Percentiles rank a stretch among this genome's conserved stretches.
Conservation (phyloP, 129 eudicot genomes). For the Kitagawia praeruptora region DNA sequence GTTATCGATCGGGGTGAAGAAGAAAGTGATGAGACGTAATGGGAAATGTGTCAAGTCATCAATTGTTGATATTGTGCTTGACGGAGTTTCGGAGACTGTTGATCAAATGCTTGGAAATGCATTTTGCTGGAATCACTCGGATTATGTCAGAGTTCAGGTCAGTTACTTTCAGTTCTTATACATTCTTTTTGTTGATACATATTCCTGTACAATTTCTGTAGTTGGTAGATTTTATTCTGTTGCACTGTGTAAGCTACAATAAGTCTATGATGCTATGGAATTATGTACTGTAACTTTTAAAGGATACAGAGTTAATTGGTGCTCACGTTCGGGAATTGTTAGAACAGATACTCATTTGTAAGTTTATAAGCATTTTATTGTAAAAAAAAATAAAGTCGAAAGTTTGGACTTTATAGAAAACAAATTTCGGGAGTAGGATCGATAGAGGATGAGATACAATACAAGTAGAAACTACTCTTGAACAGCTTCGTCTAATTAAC, state of each 20-base stretch:
- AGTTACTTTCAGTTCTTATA: neutral
- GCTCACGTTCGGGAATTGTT: no score
- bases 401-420: no score
- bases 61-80: constrained; percentile 59
- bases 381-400: no score
- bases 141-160: constrained; percentile 95
- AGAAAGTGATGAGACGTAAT: constrained; percentile 29
- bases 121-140: constrained; percentile 65
- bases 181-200: neutral
- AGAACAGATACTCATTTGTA: no score
- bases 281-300: no score
- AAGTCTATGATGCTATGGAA: no score
- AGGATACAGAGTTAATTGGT: no score
- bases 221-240: neutral
- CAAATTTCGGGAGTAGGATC: no score
- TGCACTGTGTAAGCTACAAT: neutral
- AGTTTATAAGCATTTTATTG: no score
- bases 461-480: no score
- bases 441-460: no score
- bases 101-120: constrained; percentile 91
- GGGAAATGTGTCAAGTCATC: constrained; percentile 40
- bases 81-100: constrained; percentile 82
- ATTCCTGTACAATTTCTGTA: neutral
- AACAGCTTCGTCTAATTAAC: no score
- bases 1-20: constrained; percentile 17